Evolutionary conservation across 2,329 filamentous ascomycete species (phyloP).

Genomic region (Seiridium unicorne): DNA sequence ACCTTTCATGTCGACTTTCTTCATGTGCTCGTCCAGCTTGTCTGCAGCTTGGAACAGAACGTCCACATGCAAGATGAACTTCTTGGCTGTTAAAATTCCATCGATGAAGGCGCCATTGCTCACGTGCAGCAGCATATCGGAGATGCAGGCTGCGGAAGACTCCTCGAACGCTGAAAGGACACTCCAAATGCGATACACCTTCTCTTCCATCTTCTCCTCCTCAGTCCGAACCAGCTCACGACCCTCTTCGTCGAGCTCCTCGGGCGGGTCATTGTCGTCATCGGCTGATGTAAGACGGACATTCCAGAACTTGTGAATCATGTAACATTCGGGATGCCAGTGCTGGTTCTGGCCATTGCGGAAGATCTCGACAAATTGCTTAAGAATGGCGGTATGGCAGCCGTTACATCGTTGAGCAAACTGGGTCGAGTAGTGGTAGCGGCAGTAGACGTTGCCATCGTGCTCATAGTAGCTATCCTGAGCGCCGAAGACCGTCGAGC

Average conservation of each 20-base stretch:
- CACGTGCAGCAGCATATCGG: constrained; percentile 97
- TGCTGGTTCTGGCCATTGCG: constrained; percentile 97
- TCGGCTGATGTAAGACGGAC: constrained; percentile 73
- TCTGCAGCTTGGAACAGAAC: constrained; percentile 89
- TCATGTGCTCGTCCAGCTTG: constrained; percentile 73
- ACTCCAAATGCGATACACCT: constrained; percentile 98
- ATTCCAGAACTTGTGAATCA: constrained; percentile 99
- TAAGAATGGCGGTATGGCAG: constrained; percentile 94
- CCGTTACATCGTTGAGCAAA: constrained; percentile 96
- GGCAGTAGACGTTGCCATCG: constrained; percentile 93
- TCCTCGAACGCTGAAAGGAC: constrained; percentile 96
- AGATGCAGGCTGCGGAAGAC: constrained; percentile 95
- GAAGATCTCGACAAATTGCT: constrained; percentile 99
- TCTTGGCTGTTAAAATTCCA: constrained; percentile 89
- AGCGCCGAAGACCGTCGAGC: constrained; percentile 95
- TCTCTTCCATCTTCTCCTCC: constrained; percentile 95
- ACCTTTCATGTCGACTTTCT: constrained; percentile 72
- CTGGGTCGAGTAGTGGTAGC: constrained; percentile 97
- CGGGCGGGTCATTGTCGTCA: constrained; percentile 42
- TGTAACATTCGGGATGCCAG: constrained; percentile 99
- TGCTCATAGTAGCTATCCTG: constrained; percentile 99
- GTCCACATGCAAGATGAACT: constrained; percentile 95
- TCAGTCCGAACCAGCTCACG: constrained; percentile 76
- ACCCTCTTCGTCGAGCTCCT: constrained; percentile 55
- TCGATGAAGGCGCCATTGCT: constrained; percentile 97